A percentile compares a stretch with the other conserved stretches of the same genome.
Evolutionary conservation across 2,329 filamentous ascomycete genomes (phyloP).

Genomic region (Monilinia polystroma): DNA sequence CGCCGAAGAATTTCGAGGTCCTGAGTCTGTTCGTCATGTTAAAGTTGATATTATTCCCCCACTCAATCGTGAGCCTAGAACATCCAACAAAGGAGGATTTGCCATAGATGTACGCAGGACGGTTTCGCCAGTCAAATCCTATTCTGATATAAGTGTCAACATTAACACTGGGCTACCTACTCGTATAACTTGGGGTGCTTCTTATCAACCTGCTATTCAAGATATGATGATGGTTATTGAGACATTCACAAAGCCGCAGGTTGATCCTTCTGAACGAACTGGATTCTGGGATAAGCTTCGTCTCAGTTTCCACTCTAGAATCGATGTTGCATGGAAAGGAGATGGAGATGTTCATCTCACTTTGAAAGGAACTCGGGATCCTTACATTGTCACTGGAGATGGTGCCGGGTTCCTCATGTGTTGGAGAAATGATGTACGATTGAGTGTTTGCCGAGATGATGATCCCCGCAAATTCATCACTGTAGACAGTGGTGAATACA

Average conservation of each 20-base stretch:
- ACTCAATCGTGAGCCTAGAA: slow-evolving; percentile 52
- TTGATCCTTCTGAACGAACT: slow-evolving; percentile 89
- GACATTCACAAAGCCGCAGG: slow-evolving; percentile 91
- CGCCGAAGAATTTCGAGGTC: slow-evolving; percentile 84
- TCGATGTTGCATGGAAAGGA: slow-evolving; percentile 87
- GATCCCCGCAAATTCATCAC: slow-evolving; percentile 94
- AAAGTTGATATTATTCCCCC: slow-evolving; percentile 82
- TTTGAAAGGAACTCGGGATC: slow-evolving; percentile 87
- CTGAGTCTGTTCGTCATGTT: slow-evolving; percentile 76
- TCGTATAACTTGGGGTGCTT: slow-evolving; percentile 93
- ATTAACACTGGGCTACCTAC: slow-evolving; percentile 93
- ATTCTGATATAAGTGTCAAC: slow-evolving; percentile 86
- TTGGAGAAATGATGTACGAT: slow-evolving; percentile 91
- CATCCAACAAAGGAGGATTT: slow-evolving; percentile 63
- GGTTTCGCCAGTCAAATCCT: slow-evolving; percentile 92
- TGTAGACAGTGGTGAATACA: slow-evolving; percentile 91
- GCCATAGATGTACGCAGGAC: slow-evolving; percentile 85
- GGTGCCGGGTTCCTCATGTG: slow-evolving; percentile 98
- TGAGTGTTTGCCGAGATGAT: slow-evolving; percentile 79
- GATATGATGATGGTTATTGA: slow-evolving; percentile 99
- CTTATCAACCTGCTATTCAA: slow-evolving; percentile 95
- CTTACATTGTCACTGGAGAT: slow-evolving; percentile 87
- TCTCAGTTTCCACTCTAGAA: slow-evolving; percentile 87
- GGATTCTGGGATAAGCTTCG: slow-evolving; percentile 99
- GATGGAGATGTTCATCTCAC: slow-evolving; percentile 94